These are phyloP conservation scores for Penicillium thymicola DNA, from an alignment of 2,329 filamentous ascomycete genomes.

Conservation along the genomic window DNA sequence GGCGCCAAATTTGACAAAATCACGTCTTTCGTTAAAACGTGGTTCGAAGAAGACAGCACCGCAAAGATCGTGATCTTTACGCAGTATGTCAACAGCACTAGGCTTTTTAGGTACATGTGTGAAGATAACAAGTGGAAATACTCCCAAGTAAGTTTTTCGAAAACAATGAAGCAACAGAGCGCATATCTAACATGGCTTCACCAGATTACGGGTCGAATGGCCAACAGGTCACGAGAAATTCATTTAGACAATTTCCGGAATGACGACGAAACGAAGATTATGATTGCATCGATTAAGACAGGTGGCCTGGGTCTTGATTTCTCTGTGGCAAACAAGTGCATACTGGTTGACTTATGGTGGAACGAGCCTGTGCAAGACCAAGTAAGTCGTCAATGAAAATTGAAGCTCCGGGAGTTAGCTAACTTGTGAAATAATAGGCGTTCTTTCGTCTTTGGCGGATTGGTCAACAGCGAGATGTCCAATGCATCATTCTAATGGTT, in stretches of 20 bases:
- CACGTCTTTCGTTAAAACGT: not conserved
- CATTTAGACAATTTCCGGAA: constrained; percentile 48
- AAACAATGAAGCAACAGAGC: no score
- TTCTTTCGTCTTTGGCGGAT: constrained; percentile 62
- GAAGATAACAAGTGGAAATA: constrained; percentile 48
- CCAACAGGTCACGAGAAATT: constrained; percentile 43
- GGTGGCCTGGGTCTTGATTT: constrained; percentile 60
- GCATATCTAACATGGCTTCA: not conserved
- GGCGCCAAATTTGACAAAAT: not conserved
- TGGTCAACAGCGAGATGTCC: constrained; percentile 60
- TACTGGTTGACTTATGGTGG: constrained; percentile 60
- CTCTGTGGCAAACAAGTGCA: constrained; percentile 58
- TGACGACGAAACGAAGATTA: constrained; percentile 40
- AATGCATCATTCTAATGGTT: constrained; percentile 58
- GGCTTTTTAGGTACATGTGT: constrained; percentile 53
- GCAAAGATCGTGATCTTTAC: constrained; percentile 4
- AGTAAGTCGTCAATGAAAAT: constrained; percentile 27
- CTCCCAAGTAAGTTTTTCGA: constrained; percentile 7
- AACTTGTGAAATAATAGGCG: constrained; percentile 24
- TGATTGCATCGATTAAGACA: constrained; percentile 56
- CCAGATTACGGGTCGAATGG: constrained; percentile 51
- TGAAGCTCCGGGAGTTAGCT: not conserved
- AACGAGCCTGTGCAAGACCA: constrained; percentile 62
- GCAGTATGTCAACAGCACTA: constrained; percentile 40
- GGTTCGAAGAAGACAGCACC: not conserved